Base-by-base conservation (phyloP, 1,284 basidiomycete genomes). In the Gomphus sp. region DNA sequence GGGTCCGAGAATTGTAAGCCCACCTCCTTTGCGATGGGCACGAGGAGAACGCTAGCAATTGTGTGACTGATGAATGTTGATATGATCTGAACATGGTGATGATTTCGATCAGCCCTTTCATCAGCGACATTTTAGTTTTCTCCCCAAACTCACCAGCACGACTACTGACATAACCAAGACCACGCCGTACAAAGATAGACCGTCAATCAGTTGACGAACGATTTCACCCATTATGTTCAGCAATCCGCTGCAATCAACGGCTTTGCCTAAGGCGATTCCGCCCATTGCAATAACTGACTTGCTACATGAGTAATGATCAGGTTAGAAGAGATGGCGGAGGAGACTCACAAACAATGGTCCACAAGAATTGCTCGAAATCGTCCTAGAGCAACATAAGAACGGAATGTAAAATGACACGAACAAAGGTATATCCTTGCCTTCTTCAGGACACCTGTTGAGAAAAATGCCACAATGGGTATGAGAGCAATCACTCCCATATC, bases 401-500 rank as follows among this genome's bases (percentile, higher is more conserved):
- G 56, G 63, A 7, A 37, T 22, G n/a, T 31, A 25, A 55, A 53
- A 60, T 22, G 55, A 43, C 11, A 51, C 12, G 52, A 39, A 59
- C 34, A 31, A 41, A 8, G 25, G 33, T 50, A 8, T 25, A 3
- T 2, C 64, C 78, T 37, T 59, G 90, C 93, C 85, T 98, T 98
- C 67, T 93, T 93, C 58, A 99, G 74, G 11, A 98, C 86, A 3
- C 93, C 93, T 0, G 94, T 93, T 2, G 91, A 91, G 72, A 99
- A 99, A 77, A 98, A 98, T 8, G 91, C 86, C 3, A 98, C 80
- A 61, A 99, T 81, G 0, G 96, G 97, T 41, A 99, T 79, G 64
- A 99, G 87, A 0, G 96, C 96, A 65, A 99, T 95, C 66, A 98
- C 81, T 28, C 96, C 94, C 95, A 99, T 99, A 71, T 99, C 95